Conservation (phyloP, 2,329 filamentous ascomycete species). For the Scolecobasidium constrictum region DNA sequence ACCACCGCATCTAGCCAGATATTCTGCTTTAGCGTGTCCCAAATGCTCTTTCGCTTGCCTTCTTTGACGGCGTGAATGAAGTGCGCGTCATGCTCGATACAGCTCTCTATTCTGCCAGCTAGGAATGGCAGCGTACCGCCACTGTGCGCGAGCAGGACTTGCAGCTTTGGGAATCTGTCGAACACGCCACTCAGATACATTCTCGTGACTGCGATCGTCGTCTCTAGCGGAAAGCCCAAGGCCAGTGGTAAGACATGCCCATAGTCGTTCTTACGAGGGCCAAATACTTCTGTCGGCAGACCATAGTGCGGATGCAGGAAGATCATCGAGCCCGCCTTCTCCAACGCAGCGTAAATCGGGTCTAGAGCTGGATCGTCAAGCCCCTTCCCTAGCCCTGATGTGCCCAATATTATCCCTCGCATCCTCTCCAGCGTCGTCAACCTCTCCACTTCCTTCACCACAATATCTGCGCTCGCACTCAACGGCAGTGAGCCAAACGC, state of each 20-base stretch:
- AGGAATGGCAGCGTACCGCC: slow-evolving; percentile 84
- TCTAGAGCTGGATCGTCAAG: slow-evolving; percentile 68
- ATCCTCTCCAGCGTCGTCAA: slow-evolving; percentile 54
- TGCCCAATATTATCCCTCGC: slow-evolving; percentile 81
- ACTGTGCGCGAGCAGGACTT: slow-evolving; percentile 74
- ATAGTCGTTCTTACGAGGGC: slow-evolving; percentile 60
- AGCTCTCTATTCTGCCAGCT: slow-evolving; percentile 79
- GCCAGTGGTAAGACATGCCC: slow-evolving; percentile 81
- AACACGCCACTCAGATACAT: slow-evolving; percentile 86
- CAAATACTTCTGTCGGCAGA: slow-evolving; percentile 69
- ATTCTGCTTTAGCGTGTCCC: slow-evolving; percentile 61
- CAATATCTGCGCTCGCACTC: slow-evolving; percentile 49
- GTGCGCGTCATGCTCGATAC: slow-evolving; percentile 71
- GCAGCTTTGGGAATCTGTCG: slow-evolving; percentile 57
- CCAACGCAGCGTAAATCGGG: slow-evolving; percentile 60
- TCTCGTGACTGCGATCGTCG: slow-evolving; percentile 76
- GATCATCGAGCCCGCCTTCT: slow-evolving; percentile 52
- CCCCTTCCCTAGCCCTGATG: slow-evolving; percentile 66
- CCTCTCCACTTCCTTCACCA: slow-evolving; percentile 55
- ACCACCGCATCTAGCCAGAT: slow-evolving; percentile 83
- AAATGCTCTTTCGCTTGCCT: slow-evolving; percentile 46
- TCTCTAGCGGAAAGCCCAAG: slow-evolving; percentile 83
- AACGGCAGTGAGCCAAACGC: slow-evolving; percentile 77
- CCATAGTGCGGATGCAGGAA: slow-evolving; percentile 93
- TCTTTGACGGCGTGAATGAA: slow-evolving; percentile 43